Conservation (phyloP, 1,284 basidiomycete genomes). For the Vanrija sp. region DNA sequence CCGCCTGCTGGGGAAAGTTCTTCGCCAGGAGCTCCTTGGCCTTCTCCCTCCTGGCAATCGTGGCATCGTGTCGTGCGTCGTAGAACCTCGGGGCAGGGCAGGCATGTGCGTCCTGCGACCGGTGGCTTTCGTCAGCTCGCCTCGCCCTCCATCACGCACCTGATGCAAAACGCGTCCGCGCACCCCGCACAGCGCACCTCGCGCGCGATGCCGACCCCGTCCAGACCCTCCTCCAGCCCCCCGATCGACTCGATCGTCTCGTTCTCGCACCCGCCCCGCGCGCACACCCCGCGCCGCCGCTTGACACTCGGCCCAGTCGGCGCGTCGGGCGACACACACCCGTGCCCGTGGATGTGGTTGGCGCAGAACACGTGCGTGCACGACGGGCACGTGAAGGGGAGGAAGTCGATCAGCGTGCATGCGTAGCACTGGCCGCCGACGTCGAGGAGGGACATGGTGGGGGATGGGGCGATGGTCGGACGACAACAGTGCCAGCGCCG, state of each 20-base stretch:
- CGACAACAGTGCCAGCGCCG: neutral
- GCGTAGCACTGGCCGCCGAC: constrained; percentile 30
- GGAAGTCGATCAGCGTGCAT: constrained; percentile 39
- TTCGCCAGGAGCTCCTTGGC: constrained; percentile 31
- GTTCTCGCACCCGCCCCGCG: constrained; percentile 20
- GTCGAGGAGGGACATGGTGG: constrained; percentile 31
- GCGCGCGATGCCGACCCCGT: constrained; percentile 21
- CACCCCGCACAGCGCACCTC: constrained; percentile 35
- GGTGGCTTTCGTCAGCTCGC: constrained; percentile 24
- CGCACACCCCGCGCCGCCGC: constrained; percentile 22
- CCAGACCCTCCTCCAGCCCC: constrained; percentile 19
- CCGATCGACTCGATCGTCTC: constrained; percentile 37
- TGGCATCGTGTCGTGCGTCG: constrained; percentile 28
- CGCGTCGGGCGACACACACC: constrained; percentile 13
- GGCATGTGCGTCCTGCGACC: constrained; percentile 25
- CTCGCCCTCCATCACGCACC: constrained; percentile 18
- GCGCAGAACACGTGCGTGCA: constrained; percentile 33
- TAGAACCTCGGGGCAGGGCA: constrained; percentile 29
- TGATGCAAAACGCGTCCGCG: constrained; percentile 31
- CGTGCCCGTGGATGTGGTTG: constrained; percentile 31
- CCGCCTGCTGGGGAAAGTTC: constrained; percentile 27
- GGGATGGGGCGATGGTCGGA: neutral
- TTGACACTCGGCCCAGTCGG: constrained; percentile 9
- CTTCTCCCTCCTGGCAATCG: constrained; percentile 16
- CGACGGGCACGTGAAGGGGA: constrained; percentile 33